Base-by-base conservation (phyloP, 352 stramenopile species). In the Globisporangium iwayamae region DNA sequence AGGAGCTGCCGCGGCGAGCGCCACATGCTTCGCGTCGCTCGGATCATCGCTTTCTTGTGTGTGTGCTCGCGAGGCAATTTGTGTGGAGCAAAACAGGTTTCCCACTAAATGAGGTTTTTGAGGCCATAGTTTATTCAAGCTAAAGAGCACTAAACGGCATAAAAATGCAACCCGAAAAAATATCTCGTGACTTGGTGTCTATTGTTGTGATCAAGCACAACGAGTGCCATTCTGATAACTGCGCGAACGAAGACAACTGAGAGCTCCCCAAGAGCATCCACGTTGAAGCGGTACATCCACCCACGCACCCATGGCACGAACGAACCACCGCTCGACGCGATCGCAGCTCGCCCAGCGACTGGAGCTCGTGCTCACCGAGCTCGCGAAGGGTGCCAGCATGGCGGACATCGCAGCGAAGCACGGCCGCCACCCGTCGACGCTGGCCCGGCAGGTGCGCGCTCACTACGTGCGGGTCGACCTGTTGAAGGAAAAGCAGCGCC, bases 1-100 rank as follows among this genome's bases (percentile, higher is more conserved):
- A 80, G 62, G 25, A 81, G 65, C 63, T 88, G 78, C 22, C 82
- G 78, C 38, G 78, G 65, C 65, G 75, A 89, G 57, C 74, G 74
- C 72, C 87, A 86, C 45, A 79, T 62, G 7, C 69, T 69, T 50
- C 78, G 74, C 28, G 71, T 71, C 30, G 75, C 69, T 70, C 71
- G 70, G 45, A 91, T 78, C 82, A 91, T 91, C 10, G 16, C 28
- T 61, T 32, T 8, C 7, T 47, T 43, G 48, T 34, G 48, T 36
- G 41, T 41, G 39, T 62, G 56, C 7, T 20, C 5, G 22, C 20
- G n/a, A 14, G 25, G 25, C 20, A 32, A 53, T 30, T 18, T 53
- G 47, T 53, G 47, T 53, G 47, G 47, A 55, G 28, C 25, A 55
- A 34, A 53, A 18, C 2, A 20, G 28, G 20, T 13, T 20, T n/a